Evolutionary conservation across 2,329 filamentous ascomycete genomes (phyloP).

Genomic region (Sclerotinia minor): DNA sequence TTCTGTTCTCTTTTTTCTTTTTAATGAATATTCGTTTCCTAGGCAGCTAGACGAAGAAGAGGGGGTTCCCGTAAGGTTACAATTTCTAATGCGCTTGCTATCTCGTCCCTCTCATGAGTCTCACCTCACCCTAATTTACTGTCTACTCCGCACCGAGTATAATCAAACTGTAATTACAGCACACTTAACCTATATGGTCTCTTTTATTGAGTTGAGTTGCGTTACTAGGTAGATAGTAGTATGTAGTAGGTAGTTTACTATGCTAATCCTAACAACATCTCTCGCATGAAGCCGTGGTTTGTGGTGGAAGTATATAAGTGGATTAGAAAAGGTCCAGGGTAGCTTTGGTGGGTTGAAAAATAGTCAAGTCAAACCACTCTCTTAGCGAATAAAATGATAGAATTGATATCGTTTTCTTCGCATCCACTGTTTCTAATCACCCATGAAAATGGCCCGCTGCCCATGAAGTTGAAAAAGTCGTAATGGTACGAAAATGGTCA

Average conservation of each 20-base stretch:
- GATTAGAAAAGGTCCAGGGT: neutral
- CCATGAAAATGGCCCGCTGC: neutral
- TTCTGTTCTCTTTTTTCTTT: no score
- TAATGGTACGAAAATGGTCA: neutral
- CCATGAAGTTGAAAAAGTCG: no score
- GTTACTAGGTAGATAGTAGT: neutral
- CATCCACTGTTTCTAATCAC: neutral
- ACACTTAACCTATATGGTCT: slow-evolving; percentile 1
- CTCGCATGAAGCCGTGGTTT: slow-evolving; percentile 3
- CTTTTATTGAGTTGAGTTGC: neutral
- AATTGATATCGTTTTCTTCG: neutral
- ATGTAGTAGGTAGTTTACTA: neutral
- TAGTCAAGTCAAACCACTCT: slow-evolving; percentile 2
- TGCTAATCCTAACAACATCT: slow-evolving; percentile 1
- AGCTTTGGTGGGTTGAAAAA: slow-evolving; percentile 10
- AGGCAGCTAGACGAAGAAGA: slow-evolving; percentile 11
- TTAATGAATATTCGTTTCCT: slow-evolving; percentile 10
- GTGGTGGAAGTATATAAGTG: neutral
- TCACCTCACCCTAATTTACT: neutral
- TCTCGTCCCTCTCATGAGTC: neutral
- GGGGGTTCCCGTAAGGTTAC: slow-evolving; percentile 3
- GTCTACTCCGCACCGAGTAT: neutral
- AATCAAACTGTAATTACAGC: no score
- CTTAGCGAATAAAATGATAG: neutral
- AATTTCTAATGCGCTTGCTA: neutral